Percentiles rank a stretch among this genome's conserved stretches.
Evolutionary conservation across 345 rosid genomes (phyloP).

Genomic region (Theobroma cacao): DNA sequence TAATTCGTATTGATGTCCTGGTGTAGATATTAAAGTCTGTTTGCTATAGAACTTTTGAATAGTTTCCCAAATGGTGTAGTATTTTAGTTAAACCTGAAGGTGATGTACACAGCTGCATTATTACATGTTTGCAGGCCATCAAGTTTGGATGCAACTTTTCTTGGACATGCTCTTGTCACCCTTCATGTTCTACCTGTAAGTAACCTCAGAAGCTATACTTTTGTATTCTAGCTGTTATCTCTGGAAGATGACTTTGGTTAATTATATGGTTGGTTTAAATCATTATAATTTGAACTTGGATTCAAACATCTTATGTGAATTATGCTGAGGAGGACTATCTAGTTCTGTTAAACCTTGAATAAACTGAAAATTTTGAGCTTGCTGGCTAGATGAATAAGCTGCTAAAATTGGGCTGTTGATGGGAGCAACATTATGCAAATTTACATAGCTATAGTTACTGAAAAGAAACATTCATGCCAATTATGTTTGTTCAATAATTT

Average conservation of each 20-base stretch:
- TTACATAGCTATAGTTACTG: background rate
- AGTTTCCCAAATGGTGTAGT: background rate
- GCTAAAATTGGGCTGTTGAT: background rate
- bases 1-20: slow-evolving; percentile 24
- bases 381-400: background rate
- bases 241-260: background rate
- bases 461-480: background rate
- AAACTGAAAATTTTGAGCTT: background rate
- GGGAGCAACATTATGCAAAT: background rate
- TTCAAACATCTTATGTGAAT: background rate
- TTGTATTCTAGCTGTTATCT: background rate
- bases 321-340: background rate
- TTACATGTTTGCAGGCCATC: slow-evolving; percentile 61
- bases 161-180: slow-evolving; percentile 64
- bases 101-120: background rate
- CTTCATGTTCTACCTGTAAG: slow-evolving; percentile 88
- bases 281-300: background rate
- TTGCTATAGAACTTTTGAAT: background rate
- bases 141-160: slow-evolving; percentile 78
- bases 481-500: background rate
- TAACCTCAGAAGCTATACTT: slow-evolving; percentile 10
- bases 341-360: background rate
- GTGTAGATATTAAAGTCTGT: background rate
- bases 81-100: background rate
- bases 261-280: slow-evolving; percentile 1